Evolutionary conservation across 106 monocot species (phyloP).

Genomic region (Agapanthus africanus): DNA sequence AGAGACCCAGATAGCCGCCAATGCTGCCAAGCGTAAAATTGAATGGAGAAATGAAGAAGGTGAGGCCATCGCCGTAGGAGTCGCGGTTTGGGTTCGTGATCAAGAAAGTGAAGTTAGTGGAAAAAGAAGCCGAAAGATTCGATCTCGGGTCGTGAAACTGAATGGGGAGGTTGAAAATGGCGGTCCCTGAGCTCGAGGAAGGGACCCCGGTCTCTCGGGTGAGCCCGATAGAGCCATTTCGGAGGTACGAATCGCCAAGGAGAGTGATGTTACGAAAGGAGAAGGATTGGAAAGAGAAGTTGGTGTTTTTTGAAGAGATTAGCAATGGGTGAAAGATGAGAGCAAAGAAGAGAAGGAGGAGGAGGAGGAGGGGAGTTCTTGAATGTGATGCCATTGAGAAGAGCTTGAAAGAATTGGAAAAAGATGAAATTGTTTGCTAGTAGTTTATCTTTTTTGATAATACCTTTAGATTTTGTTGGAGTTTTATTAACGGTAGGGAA

Average conservation of each 20-base stretch:
- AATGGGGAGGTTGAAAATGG: constrained; percentile 33
- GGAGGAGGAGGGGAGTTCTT: constrained; percentile 2
- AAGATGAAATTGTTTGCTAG: no score
- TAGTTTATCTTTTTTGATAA: no score
- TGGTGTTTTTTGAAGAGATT: not conserved
- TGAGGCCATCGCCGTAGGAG: constrained; percentile 37
- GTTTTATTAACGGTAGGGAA: no score
- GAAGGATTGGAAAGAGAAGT: constrained; percentile 36
- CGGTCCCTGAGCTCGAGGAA: constrained; percentile 41
- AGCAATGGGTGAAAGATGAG: not conserved
- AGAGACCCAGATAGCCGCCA: constrained; percentile 47
- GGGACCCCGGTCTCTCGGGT: constrained; percentile 49
- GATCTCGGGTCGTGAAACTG: constrained; percentile 30
- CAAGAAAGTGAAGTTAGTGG: constrained; percentile 68
- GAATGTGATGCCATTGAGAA: not conserved
- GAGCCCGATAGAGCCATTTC: constrained; percentile 45
- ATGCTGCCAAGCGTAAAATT: constrained; percentile 30
- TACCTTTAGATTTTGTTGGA: no score
- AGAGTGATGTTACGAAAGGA: constrained; percentile 67
- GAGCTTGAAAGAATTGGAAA: no score
- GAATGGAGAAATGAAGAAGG: constrained; percentile 65
- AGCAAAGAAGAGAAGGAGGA: constrained; percentile 5
- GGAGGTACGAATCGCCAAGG: constrained; percentile 67
- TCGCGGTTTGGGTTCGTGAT: constrained; percentile 32
- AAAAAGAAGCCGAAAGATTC: constrained; percentile 43